These are phyloP conservation scores for Solanum hybrid DNA, from an alignment of 305 asterid genomes.

Conservation along the genomic window DNA sequence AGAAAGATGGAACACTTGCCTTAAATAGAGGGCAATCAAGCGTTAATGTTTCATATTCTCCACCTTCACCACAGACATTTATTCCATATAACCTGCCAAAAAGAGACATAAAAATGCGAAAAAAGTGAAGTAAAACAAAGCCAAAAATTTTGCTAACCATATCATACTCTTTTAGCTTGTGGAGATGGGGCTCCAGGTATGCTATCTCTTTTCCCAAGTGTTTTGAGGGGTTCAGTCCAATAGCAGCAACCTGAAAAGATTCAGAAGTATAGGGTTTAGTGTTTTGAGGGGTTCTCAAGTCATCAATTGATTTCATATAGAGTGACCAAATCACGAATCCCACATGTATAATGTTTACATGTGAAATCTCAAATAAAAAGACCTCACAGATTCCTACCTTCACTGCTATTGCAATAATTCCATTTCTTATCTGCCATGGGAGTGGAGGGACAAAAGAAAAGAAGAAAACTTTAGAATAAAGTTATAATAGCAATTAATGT, in stretches of 20 bases:
- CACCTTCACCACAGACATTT: constrained; percentile 98
- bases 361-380: neutral
- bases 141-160: neutral
- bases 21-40: constrained; percentile 92
- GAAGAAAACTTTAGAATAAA: constrained; percentile 13
- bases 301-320: neutral
- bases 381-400: constrained; percentile 42
- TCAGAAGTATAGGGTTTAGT: neutral
- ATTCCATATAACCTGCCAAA: constrained; percentile 78
- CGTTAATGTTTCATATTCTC: constrained; percentile 93
- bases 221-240: constrained; percentile 78
- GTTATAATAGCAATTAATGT: constrained; percentile 1
- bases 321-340: neutral
- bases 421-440: constrained; percentile 52
- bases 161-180: constrained; percentile 81
- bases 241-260: constrained; percentile 70
- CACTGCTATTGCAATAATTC: constrained; percentile 67
- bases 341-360: neutral
- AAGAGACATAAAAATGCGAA: constrained; percentile 2
- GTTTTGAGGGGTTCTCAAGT: neutral
- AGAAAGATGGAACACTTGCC: constrained; percentile 32
- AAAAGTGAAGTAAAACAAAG: neutral
- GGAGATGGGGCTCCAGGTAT: constrained; percentile 60
- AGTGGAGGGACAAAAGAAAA: neutral
- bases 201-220: constrained; percentile 86